These are phyloP conservation scores for Takakia lepidozioides DNA, from an alignment of 225 moss, liverwort and hornwort species.

Conservation along the genomic window DNA sequence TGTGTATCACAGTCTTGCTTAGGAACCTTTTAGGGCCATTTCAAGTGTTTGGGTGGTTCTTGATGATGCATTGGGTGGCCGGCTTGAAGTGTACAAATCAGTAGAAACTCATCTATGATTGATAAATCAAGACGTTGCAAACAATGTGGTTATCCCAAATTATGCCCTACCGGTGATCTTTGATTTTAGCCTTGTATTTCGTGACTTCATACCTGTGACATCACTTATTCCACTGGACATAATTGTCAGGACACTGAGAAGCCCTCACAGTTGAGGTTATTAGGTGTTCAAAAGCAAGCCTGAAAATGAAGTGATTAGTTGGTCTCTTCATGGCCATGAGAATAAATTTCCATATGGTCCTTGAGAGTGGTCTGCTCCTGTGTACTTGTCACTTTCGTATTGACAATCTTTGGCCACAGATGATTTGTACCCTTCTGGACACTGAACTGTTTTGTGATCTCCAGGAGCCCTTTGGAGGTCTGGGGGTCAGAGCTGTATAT, in stretches of 20 bases:
- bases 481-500: constrained; percentile 76
- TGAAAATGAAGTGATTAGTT: no score
- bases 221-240: no score
- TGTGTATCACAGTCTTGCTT: constrained; percentile 54
- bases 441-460: constrained; percentile 74
- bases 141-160: constrained; percentile 71
- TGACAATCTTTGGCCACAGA: constrained; percentile 31
- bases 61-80: constrained; percentile 47
- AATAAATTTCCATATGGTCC: no score
- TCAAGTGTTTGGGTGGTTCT: constrained; percentile 45
- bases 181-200: no score
- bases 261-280: no score
- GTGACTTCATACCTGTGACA: no score
- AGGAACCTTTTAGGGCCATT: constrained; percentile 44
- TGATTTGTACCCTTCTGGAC: constrained; percentile 70
- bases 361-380: no score
- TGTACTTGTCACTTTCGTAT: neutral
- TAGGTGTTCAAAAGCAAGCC: no score
- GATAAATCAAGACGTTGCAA: constrained; percentile 55
- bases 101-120: constrained; percentile 28
- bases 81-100: constrained; percentile 29
- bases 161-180: constrained; percentile 66
- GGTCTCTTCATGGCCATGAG: no score
- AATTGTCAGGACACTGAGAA: no score
- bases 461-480: constrained; percentile 70